Conservation (phyloP, 768 basidiomycete species). For the Tylopilus sp. region DNA sequence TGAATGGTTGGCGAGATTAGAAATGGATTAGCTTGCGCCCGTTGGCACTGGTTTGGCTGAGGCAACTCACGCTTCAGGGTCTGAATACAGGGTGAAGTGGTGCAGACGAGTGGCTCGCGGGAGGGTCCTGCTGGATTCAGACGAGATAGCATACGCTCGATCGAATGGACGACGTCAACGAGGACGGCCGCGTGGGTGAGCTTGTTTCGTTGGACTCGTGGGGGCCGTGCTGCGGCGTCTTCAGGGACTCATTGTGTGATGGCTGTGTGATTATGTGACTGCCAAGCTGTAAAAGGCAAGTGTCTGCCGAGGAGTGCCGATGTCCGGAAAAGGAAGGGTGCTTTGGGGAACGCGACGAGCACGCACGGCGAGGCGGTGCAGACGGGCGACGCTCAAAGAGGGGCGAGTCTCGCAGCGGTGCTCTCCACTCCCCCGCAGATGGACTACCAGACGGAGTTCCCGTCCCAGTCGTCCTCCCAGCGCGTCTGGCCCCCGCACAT, state of each 20-base stretch:
- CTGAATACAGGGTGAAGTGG: too few species aligned
- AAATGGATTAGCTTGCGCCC: slow-evolving; percentile 6
- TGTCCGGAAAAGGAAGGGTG: not conserved
- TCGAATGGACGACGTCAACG: slow-evolving; percentile 9
- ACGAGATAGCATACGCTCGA: not conserved
- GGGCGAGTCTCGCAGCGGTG: too few species aligned
- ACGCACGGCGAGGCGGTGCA: slow-evolving; percentile 8
- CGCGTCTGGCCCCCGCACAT: slow-evolving; percentile 23
- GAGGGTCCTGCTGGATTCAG: not conserved
- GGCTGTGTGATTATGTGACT: too few species aligned
- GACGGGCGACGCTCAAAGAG: slow-evolving; percentile 12
- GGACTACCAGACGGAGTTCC: slow-evolving; percentile 25
- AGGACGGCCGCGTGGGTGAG: slow-evolving; percentile 13
- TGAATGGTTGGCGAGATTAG: slow-evolving; percentile 2
- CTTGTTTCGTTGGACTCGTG: slow-evolving; percentile 17
- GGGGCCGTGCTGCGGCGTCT: slow-evolving; percentile 25
- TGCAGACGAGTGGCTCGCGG: slow-evolving; percentile 1
- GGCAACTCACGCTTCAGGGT: too few species aligned
- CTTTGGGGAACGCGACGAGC: not conserved
- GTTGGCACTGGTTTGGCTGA: slow-evolving; percentile 1
- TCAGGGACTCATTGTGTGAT: slow-evolving; percentile 14
- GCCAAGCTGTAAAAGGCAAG: too few species aligned
- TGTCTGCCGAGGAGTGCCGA: not conserved
- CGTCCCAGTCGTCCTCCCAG: slow-evolving; percentile 31
- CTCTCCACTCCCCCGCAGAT: slow-evolving; percentile 2